These are phyloP conservation scores for Euphorbia schlechtendalii DNA, from an alignment of 441 rosid genomes.

Conservation along the genomic window DNA sequence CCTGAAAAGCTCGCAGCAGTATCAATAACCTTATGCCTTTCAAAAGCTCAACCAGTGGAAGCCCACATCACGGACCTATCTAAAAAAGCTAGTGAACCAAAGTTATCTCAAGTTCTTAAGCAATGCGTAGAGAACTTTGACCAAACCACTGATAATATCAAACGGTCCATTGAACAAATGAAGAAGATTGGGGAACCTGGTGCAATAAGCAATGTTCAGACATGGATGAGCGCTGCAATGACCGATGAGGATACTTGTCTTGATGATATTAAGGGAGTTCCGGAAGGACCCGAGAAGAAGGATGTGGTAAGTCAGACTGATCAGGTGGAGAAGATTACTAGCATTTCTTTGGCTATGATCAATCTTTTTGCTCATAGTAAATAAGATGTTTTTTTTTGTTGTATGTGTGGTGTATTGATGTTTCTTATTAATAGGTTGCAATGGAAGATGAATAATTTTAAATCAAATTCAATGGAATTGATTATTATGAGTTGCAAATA, in stretches of 20 bases:
- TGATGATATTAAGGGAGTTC: constrained; percentile 60
- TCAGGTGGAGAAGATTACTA: constrained; percentile 51
- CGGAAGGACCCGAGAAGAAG: constrained; percentile 38
- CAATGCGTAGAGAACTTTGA: constrained; percentile 73
- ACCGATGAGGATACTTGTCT: constrained; percentile 92
- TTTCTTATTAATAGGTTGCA: background rate
- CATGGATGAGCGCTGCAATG: constrained; percentile 92
- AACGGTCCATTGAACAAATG: constrained; percentile 68
- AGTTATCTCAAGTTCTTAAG: constrained; percentile 53
- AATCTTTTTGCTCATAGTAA: constrained; percentile 36
- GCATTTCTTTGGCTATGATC: constrained; percentile 77
- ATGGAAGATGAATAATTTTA: background rate
- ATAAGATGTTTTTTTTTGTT: background rate
- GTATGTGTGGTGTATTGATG: background rate
- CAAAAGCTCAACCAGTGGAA: constrained; percentile 39
- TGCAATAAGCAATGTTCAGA: constrained; percentile 75
- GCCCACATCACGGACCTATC: constrained; percentile 48
- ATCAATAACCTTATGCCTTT: constrained; percentile 55
- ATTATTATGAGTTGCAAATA: no score
- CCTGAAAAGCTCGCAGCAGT: constrained; percentile 53
- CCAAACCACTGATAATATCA: constrained; percentile 79
- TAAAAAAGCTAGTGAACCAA: constrained; percentile 43
- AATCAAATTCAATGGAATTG: no score
- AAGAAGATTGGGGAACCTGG: constrained; percentile 1
- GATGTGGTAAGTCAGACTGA: constrained; percentile 35